Evolutionary conservation across 208 protist species (phyloP).

Genomic region (Tritrichomonas foetus): DNA sequence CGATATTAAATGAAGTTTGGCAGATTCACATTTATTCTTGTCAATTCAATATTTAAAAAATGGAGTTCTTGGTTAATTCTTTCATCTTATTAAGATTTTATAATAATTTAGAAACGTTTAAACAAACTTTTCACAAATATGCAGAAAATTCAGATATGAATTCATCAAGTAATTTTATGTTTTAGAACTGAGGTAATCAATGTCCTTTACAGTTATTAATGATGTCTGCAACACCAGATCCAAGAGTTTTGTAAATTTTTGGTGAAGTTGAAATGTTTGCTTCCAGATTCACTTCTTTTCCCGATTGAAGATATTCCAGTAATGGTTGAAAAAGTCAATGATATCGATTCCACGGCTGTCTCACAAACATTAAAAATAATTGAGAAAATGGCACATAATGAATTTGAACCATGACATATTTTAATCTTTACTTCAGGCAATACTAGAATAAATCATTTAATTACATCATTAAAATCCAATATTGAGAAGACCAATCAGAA

Average conservation of each 20-base stretch:
- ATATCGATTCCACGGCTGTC: neutral
- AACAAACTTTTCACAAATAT: no score
- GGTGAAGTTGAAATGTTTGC: neutral
- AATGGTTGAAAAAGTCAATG: neutral
- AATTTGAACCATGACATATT: neutral
- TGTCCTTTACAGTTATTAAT: neutral
- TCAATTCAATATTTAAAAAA: no score
- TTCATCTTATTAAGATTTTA: no score
- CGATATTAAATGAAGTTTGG: no score
- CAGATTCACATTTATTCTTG: no score
- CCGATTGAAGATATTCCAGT: neutral
- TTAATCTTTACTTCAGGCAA: slow-evolving; percentile 4
- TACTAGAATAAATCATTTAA: neutral
- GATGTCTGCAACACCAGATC: slow-evolving; percentile 33
- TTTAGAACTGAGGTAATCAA: no score
- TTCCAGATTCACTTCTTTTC: neutral
- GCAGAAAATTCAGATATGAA: no score
- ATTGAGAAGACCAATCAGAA: no score
- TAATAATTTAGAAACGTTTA: no score
- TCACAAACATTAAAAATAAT: neutral
- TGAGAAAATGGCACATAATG: neutral
- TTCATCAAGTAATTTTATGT: no score
- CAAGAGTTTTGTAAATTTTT: neutral
- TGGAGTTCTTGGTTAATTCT: no score
- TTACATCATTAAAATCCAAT: no score